phyloP scores from a whole-genome alignment of 179 eudicot species.

The Nepenthes alata region DNA sequence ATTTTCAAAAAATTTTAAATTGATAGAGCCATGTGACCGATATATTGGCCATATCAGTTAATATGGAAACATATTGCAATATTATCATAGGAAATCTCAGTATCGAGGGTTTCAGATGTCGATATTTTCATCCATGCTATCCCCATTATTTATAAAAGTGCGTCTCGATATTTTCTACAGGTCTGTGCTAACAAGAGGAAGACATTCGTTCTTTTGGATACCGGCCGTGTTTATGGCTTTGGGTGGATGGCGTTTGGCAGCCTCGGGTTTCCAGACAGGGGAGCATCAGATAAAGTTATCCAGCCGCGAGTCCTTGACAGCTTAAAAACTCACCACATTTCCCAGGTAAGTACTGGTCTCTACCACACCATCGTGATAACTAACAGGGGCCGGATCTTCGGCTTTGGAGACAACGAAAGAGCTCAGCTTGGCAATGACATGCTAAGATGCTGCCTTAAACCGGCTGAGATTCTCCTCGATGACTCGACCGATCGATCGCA shows the following conservation, averaged over 20 bases:
- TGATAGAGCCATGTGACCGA: too few relatives aligned
- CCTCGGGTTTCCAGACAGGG: constrained; percentile 78
- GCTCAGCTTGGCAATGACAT: constrained; percentile 84
- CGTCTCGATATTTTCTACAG: constrained; percentile 20
- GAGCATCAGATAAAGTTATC: constrained; percentile 54
- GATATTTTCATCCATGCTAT: too few relatives aligned
- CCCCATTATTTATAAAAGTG: too few relatives aligned
- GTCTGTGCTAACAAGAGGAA: constrained; percentile 97
- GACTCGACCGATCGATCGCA: constrained; percentile 11
- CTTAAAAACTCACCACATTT: constrained; percentile 54
- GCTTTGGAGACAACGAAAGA: constrained; percentile 93
- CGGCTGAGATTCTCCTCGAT: constrained; percentile 55
- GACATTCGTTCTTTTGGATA: constrained; percentile 69
- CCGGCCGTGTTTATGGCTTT: constrained; percentile 67
- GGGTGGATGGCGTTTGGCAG: constrained; percentile 99
- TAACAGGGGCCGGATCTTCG: constrained; percentile 57
- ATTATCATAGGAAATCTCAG: too few relatives aligned
- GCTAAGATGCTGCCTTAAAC: constrained; percentile 62
- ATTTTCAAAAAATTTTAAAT: too few relatives aligned
- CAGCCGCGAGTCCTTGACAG: constrained; percentile 56
- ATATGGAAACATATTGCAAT: too few relatives aligned
- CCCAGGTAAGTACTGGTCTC: constrained; percentile 88
- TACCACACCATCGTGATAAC: constrained; percentile 84
- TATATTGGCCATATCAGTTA: too few relatives aligned
- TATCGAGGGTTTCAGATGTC: too few relatives aligned